Evolutionary conservation across 257 asterid genomes (phyloP), one percentile per base, ranked within the genome.

Genomic region (Penstemon newberryi): DNA sequence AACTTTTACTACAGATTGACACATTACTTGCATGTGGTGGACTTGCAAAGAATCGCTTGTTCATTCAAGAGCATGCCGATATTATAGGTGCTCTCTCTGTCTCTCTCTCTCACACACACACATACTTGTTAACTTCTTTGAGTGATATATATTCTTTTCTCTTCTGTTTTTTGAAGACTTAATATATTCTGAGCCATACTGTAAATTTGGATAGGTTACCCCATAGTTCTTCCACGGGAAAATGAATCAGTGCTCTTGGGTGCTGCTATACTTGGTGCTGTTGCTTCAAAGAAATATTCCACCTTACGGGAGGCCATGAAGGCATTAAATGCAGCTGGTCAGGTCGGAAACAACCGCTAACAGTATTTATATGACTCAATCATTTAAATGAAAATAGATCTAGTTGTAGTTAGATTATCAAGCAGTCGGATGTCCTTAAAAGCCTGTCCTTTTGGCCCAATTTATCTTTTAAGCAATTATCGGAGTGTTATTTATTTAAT

Each of bases 211-310:
- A 60, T 82, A 93, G 98, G 99, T 66, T 80, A 77, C 63, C 96
- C 96, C 18, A 87, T 89, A 71, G 69, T 85, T 81, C 97, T 94
- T 71, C 99, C 99, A 6, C 81, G 90, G 55, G 99, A 94, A 80
- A 94, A 86, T 59, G 97, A 94, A 70, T 77, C 99, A 0, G 99
- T 94, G 75, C 91, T 94, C 44, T 62, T 94, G 73, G 99, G 99
- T 70, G 96, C 99, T 81, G 92, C 99, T 64, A 94, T 91, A 76
- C 91, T 91, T 74, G 99, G 99, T 73, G 91, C 96, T 68, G 97
- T 94, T 75, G 99, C 99, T 70, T 86, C 99, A 18, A 87, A 91
- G 86, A 85, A 81, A 51, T 87, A 89, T 75, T 63, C 74, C 70
- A 83, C 90, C 0, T 67, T 91, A 25, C 82, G 79, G 60, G 91